phyloP scores from a whole-genome alignment of 257 asterid genomes.

The Solanum ossicruentum region DNA sequence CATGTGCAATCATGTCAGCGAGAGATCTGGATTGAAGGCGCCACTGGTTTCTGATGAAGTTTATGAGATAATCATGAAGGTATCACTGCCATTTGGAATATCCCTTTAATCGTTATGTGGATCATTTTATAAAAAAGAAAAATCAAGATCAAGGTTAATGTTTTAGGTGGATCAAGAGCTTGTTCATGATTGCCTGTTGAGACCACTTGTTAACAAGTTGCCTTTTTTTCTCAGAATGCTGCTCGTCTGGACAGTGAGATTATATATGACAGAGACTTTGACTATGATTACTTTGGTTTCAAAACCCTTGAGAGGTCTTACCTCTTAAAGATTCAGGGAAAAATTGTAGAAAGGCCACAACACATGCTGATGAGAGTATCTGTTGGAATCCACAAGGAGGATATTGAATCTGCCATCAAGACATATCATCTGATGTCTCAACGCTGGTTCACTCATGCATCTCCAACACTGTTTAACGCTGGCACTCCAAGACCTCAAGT shows the following conservation, averaged over 20 bases:
- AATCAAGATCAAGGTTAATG: background rate
- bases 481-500: constrained; percentile 99
- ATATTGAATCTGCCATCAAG: constrained; percentile 58
- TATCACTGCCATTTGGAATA: background rate
- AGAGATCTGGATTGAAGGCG: constrained; percentile 74
- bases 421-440: constrained; percentile 94
- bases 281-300: constrained; percentile 89
- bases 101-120: background rate
- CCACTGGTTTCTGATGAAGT: constrained; percentile 85
- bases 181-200: background rate
- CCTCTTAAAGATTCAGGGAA: constrained; percentile 66
- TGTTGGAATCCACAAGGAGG: constrained; percentile 86
- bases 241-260: constrained; percentile 85
- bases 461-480: constrained; percentile 93
- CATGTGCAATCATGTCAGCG: constrained; percentile 68
- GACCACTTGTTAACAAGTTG: background rate
- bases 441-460: constrained; percentile 95
- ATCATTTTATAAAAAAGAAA: background rate
- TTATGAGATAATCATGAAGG: constrained; percentile 83
- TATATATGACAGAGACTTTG: constrained; percentile 88
- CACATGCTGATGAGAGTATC: constrained; percentile 98
- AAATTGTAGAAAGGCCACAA: constrained; percentile 94
- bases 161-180: background rate
- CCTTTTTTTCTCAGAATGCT: constrained; percentile 46
- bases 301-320: constrained; percentile 93